Conservation (phyloP, 495 filamentous ascomycete genomes). For the Eremomyces bilateralis region DNA sequence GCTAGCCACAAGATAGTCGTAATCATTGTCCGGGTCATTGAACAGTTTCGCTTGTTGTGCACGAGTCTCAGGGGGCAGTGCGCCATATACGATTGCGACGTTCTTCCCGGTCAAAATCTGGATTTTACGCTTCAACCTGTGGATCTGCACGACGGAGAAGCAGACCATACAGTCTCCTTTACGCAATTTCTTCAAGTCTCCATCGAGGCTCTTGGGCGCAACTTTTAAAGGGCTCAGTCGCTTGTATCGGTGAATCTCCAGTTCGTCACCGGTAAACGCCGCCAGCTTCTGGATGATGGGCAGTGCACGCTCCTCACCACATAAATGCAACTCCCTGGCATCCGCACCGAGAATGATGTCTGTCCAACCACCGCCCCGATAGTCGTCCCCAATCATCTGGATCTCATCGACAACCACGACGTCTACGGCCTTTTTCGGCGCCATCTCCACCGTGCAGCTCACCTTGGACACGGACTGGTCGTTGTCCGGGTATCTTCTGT, state of each 20-base stretch:
- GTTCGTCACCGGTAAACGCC: constrained; percentile 57
- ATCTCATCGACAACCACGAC: constrained; percentile 97
- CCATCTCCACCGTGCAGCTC: constrained; percentile 96
- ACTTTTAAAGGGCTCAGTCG: constrained; percentile 58
- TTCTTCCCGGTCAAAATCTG: constrained; percentile 51
- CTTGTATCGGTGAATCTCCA: constrained; percentile 60
- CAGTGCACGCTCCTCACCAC: constrained; percentile 69
- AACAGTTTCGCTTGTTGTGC: constrained; percentile 79
- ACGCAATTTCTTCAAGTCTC: constrained; percentile 39
- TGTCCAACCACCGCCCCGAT: constrained; percentile 94
- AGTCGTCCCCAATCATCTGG: constrained; percentile 71
- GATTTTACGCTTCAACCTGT: constrained; percentile 56
- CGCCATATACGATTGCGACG: constrained; percentile 85
- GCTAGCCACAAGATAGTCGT: constrained; percentile 81
- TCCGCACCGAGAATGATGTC: constrained; percentile 70
- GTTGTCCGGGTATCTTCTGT: constrained; percentile 35
- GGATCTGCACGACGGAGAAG: constrained; percentile 66
- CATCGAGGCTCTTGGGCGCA: constrained; percentile 35
- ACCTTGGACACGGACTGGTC: constrained; percentile 28
- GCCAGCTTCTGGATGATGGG: constrained; percentile 64
- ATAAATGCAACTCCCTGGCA: constrained; percentile 79
- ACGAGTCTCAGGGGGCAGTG: constrained; percentile 76
- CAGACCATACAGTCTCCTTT: constrained; percentile 82
- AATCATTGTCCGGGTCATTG: constrained; percentile 86
- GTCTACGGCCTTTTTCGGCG: constrained; percentile 46